Evolutionary conservation across 2,329 filamentous ascomycete species (phyloP).

Genomic region (Colletotrichum musicola): DNA sequence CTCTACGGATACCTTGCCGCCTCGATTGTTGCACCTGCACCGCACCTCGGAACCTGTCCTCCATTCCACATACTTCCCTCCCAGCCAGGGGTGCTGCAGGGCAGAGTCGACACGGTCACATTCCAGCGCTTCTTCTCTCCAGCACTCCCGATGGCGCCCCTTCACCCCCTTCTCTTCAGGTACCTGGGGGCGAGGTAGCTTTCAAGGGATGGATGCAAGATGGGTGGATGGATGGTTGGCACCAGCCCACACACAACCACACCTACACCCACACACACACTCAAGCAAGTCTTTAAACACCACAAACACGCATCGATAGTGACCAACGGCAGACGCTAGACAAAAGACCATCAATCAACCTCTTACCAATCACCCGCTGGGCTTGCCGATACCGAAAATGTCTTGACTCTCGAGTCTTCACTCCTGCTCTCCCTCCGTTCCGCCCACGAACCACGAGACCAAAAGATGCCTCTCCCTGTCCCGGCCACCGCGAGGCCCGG

Average conservation of each 20-base stretch:
- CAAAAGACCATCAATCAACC: slow-evolving; percentile 12
- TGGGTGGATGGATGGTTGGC: neutral
- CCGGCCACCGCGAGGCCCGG: neutral
- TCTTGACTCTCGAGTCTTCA: neutral
- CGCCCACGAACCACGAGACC: neutral
- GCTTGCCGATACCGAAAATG: neutral
- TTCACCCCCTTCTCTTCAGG: neutral
- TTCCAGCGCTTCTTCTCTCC: neutral
- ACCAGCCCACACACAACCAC: slow-evolving; percentile 1
- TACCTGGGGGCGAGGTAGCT: neutral
- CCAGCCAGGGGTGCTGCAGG: neutral
- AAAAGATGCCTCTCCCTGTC: slow-evolving; percentile 13
- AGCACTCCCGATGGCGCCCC: neutral
- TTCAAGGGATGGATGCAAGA: slow-evolving; percentile 9
- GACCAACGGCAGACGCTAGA: slow-evolving; percentile 4
- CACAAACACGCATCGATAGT: neutral
- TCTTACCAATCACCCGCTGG: slow-evolving; percentile 12
- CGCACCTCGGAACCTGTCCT: slow-evolving; percentile 7
- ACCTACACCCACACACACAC: slow-evolving; percentile 2
- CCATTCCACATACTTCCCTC: slow-evolving; percentile 2
- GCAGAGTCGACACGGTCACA: neutral
- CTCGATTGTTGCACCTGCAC: neutral
- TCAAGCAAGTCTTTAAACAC: neutral
- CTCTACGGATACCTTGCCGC: neutral
- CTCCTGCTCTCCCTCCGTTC: neutral